phyloP scores from a whole-genome alignment of 73 alveolate species.

The Stentor coeruleus region DNA sequence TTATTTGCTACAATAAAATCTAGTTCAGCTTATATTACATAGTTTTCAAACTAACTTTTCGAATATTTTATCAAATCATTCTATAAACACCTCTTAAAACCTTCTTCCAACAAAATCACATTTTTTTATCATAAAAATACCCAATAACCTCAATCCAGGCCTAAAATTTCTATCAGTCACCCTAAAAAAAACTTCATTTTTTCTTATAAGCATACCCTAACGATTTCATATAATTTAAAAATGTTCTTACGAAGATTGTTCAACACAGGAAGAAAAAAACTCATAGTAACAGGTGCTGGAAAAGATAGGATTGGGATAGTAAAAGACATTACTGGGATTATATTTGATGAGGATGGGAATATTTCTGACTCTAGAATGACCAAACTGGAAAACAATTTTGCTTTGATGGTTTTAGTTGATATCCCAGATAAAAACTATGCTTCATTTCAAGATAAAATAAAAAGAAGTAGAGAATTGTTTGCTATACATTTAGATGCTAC shows the following conservation, averaged over 20 bases:
- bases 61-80: too few relatives aligned
- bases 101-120: too few relatives aligned
- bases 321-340: constrained; percentile 5
- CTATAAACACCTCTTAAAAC: too few relatives aligned
- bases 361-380: constrained; percentile 27
- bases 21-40: too few relatives aligned
- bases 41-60: too few relatives aligned
- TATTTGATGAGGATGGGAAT: constrained; percentile 23
- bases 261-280: neutral
- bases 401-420: constrained; percentile 22
- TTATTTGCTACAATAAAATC: too few relatives aligned
- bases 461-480: neutral
- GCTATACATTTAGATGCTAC: neutral
- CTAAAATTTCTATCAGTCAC: too few relatives aligned
- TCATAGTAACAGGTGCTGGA: constrained; percentile 20
- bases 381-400: neutral
- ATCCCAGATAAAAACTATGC: neutral
- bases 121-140: too few relatives aligned
- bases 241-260: neutral
- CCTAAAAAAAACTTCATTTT: too few relatives aligned
- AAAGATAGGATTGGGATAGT: constrained; percentile 28
- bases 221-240: too few relatives aligned
- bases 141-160: too few relatives aligned
- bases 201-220: too few relatives aligned
- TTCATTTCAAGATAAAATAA: neutral